Evolutionary conservation across 352 stramenopile species (phyloP).

Genomic region (Globisporangium ultimum): DNA sequence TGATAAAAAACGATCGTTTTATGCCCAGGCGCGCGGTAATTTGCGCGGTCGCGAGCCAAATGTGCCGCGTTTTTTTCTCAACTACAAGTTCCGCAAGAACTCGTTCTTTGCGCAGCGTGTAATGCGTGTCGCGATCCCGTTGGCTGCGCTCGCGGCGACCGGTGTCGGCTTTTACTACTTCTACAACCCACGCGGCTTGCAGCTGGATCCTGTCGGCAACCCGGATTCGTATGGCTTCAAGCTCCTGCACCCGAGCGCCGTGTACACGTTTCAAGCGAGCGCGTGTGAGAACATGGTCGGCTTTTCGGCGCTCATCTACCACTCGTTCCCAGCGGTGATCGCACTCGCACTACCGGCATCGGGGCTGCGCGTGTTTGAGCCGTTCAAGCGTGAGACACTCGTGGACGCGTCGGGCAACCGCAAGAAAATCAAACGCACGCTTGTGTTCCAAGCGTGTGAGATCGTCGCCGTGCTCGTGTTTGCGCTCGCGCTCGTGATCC

Average conservation of each 20-base stretch:
- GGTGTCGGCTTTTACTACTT: constrained; percentile 72
- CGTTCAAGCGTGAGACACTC: constrained; percentile 57
- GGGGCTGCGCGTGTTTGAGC: constrained; percentile 60
- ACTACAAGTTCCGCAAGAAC: constrained; percentile 60
- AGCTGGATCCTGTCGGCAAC: constrained; percentile 28
- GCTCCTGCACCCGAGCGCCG: constrained; percentile 32
- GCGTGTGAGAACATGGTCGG: constrained; percentile 78
- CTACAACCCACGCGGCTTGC: constrained; percentile 44
- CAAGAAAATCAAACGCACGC: constrained; percentile 70
- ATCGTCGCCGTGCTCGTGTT: constrained; percentile 51
- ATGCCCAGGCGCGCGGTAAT: constrained; percentile 22
- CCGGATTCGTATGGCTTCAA: constrained; percentile 44
- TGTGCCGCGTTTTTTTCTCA: constrained; percentile 57
- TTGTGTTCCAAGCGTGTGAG: constrained; percentile 73
- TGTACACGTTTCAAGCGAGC: constrained; percentile 69
- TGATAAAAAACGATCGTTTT: constrained; percentile 61
- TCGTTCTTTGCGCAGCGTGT: constrained; percentile 76
- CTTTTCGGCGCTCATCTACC: constrained; percentile 73
- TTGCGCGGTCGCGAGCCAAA: constrained; percentile 46
- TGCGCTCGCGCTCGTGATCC: constrained; percentile 46
- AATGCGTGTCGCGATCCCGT: constrained; percentile 34
- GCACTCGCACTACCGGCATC: constrained; percentile 56
- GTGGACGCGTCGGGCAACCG: constrained; percentile 40
- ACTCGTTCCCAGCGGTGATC: constrained; percentile 54
- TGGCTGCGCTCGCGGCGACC: constrained; percentile 36